Percentiles rank a stretch among this genome's conserved stretches.
Evolutionary conservation across 768 basidiomycete genomes (phyloP).

Genomic region (Collybiopsis luxurians): DNA sequence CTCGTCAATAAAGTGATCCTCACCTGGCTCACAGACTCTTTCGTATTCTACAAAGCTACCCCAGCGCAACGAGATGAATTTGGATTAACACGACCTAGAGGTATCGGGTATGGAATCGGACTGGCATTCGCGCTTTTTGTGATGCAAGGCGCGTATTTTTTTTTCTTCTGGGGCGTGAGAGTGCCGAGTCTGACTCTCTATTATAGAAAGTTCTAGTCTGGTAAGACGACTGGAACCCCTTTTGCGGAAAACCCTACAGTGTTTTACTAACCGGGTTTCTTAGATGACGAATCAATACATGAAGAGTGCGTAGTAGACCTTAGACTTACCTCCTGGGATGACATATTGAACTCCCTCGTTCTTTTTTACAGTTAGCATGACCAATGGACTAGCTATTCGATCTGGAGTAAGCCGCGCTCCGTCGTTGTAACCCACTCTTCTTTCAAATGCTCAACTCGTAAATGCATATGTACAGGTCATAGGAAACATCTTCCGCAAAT

Average conservation of each 20-base stretch:
- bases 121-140: constrained; percentile 46
- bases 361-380: constrained; percentile 26
- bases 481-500: constrained; percentile 60
- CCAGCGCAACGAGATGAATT: constrained; percentile 25
- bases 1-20: constrained; percentile 47
- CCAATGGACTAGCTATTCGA: constrained; percentile 33
- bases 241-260: no score
- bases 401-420: constrained; percentile 26
- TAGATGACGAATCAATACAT: constrained; percentile 31
- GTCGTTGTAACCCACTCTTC: neutral
- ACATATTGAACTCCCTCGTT: neutral
- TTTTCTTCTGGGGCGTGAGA: neutral
- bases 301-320: constrained; percentile 24
- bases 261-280: no score
- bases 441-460: constrained; percentile 23
- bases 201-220: constrained; percentile 30
- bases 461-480: no score
- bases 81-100: constrained; percentile 29
- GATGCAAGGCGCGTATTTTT: constrained; percentile 43
- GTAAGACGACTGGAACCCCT: constrained; percentile 12
- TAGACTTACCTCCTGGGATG: neutral
- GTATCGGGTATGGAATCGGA: constrained; percentile 53
- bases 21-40: constrained; percentile 45
- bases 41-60: constrained; percentile 29
- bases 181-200: neutral